Conservation (phyloP, 2,329 filamentous ascomycete species). For the Fusarium azukiicola region DNA sequence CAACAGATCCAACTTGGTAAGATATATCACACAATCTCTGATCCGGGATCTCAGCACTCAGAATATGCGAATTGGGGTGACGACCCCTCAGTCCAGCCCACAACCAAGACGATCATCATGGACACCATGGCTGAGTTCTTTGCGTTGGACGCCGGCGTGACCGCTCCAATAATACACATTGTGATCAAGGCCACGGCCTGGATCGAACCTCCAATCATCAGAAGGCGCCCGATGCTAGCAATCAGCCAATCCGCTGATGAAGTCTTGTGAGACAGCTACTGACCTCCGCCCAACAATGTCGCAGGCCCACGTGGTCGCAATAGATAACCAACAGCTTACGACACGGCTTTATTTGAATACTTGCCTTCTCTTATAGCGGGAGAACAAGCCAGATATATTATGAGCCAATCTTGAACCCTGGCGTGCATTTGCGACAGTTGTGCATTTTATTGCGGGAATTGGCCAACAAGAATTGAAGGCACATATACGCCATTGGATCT, state of each 20-base stretch:
- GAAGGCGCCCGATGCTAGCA: not conserved
- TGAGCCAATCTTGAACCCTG: no score
- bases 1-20: slow-evolving; percentile 50
- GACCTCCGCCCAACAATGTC: not conserved
- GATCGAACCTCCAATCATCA: not conserved
- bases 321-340: not conserved
- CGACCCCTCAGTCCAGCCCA: slow-evolving; percentile 58
- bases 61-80: slow-evolving; percentile 58
- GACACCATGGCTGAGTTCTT: slow-evolving; percentile 43
- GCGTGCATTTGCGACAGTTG: no score
- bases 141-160: not conserved
- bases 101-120: slow-evolving; percentile 54
- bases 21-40: slow-evolving; percentile 56
- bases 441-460: no score
- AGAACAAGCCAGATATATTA: no score
- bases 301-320: not conserved
- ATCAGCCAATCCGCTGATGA: not conserved
- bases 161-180: not conserved
- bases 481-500: no score
- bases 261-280: not conserved
- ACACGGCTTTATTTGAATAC: no score
- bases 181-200: not conserved
- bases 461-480: no score
- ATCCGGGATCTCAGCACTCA: slow-evolving; percentile 59
- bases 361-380: no score